A percentile compares a stretch with the other conserved stretches of the same genome.
Evolutionary conservation across 345 rosid species (phyloP).

Genomic region (Aquilaria yunnanensis): DNA sequence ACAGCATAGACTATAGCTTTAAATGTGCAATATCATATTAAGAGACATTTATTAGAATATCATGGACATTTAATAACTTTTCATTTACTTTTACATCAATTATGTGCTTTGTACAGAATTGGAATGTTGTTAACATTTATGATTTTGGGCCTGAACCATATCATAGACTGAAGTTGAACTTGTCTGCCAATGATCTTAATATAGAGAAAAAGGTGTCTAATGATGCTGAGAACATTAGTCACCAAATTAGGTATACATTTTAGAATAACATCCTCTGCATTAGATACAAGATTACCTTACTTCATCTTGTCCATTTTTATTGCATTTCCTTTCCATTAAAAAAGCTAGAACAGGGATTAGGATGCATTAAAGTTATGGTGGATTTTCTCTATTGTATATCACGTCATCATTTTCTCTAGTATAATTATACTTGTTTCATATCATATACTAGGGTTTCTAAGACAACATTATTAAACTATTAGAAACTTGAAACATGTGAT

Average conservation of each 20-base stretch:
- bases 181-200: conserved; percentile 20
- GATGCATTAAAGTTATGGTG: conserved; percentile 1
- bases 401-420: no score
- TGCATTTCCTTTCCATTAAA: no score
- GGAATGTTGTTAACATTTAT: conserved; percentile 27
- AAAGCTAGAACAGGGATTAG: not conserved
- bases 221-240: conserved; percentile 6
- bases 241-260: conserved; percentile 18
- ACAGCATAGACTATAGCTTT: no score
- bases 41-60: no score
- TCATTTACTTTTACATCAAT: no score
- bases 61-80: no score
- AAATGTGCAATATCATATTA: no score
- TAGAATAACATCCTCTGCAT: not conserved
- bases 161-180: conserved; percentile 18
- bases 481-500: conserved; percentile 22
- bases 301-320: no score
- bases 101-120: conserved; percentile 20
- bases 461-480: conserved; percentile 18
- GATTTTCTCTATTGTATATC: conserved; percentile 3
- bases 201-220: conserved; percentile 11
- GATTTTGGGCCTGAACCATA: conserved; percentile 45
- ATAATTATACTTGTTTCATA: not conserved
- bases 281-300: no score
- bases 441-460: conserved; percentile 21